Conservation (phyloP, 768 basidiomycete species). For the Suillus weaverae region DNA sequence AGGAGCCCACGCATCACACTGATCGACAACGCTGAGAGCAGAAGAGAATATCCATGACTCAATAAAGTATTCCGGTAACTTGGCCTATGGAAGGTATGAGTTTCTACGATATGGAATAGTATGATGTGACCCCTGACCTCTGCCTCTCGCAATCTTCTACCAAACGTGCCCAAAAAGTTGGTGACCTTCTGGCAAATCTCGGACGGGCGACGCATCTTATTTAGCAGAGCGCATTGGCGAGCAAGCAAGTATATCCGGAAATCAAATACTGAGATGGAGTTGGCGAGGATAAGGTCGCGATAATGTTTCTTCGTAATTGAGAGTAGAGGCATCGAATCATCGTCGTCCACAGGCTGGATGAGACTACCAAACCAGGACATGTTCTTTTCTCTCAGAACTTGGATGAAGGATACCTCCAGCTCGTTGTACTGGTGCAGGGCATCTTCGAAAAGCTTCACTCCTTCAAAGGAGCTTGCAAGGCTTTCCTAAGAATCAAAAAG, state of each 20-base stretch:
- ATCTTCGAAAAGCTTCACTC: conserved; percentile 87
- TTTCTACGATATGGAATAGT: conserved; percentile 7
- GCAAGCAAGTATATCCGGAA: conserved; percentile 89
- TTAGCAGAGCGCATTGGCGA: conserved; percentile 78
- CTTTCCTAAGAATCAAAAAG: conserved; percentile 68
- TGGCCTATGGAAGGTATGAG: conserved; percentile 38
- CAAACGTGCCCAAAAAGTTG: conserved; percentile 76
- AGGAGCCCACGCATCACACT: conserved; percentile 73
- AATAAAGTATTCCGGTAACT: conserved; percentile 69
- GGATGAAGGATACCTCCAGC: conserved; percentile 81
- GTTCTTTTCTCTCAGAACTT: conserved; percentile 73
- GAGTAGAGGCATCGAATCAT: conserved; percentile 83
- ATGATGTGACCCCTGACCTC: conserved; percentile 49
- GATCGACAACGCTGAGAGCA: conserved; percentile 77
- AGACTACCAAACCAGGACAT: conserved; percentile 92
- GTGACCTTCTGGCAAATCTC: conserved; percentile 73
- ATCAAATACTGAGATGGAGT: conserved; percentile 92
- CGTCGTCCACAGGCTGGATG: conserved; percentile 64
- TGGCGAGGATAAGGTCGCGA: conserved; percentile 83
- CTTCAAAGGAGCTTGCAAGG: conserved; percentile 87
- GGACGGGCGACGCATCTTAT: conserved; percentile 60
- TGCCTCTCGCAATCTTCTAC: conserved; percentile 69
- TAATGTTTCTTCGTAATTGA: conserved; percentile 81
- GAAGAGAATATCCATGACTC: conserved; percentile 96
- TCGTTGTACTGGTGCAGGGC: conserved; percentile 88